Conservation (phyloP, 805 yeast genomes). For the Starmerella etchellsii region DNA sequence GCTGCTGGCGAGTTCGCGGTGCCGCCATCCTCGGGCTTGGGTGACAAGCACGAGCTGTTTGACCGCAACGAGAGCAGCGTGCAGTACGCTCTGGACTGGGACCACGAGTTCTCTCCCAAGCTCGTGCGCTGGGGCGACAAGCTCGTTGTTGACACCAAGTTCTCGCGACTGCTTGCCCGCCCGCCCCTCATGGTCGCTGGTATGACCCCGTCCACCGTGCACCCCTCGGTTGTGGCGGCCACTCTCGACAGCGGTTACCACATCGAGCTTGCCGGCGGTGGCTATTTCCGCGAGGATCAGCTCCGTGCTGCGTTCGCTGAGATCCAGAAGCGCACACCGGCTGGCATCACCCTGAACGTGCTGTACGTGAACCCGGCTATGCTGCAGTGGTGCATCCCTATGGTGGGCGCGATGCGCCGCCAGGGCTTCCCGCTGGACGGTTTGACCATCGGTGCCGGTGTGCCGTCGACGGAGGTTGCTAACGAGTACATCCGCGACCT, state of each 20-base stretch:
- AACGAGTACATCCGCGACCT: constrained; percentile 86
- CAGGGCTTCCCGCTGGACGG: constrained; percentile 94
- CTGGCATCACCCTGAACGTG: constrained; percentile 81
- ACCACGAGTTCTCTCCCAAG: constrained; percentile 72
- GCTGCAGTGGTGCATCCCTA: constrained; percentile 98
- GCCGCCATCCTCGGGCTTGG: constrained; percentile 57
- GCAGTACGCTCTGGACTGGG: constrained; percentile 84
- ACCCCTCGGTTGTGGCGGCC: constrained; percentile 87
- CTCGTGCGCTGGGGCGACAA: constrained; percentile 54
- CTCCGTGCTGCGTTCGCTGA: constrained; percentile 66
- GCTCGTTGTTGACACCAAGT: constrained; percentile 83
- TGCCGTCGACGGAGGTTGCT: constrained; percentile 94
- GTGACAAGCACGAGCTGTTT: constrained; percentile 90
- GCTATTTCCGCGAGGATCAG: constrained; percentile 64
- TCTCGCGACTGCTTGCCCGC: constrained; percentile 80
- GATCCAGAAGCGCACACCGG: constrained; percentile 63
- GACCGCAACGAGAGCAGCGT: constrained; percentile 52
- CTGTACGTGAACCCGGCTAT: constrained; percentile 94
- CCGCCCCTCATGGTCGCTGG: constrained; percentile 98
- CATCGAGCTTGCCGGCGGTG: constrained; percentile 98
- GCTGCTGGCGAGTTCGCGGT: constrained; percentile 83
- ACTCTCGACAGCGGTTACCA: constrained; percentile 94
- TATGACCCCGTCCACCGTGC: constrained; percentile 97
- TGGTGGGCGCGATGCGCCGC: constrained; percentile 75
- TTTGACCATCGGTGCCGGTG: constrained; percentile 98